Evolutionary conservation across 495 filamentous ascomycete genomes (phyloP), one percentile per base, ranked within the genome.

Genomic region (Articulospora tetracladia): DNA sequence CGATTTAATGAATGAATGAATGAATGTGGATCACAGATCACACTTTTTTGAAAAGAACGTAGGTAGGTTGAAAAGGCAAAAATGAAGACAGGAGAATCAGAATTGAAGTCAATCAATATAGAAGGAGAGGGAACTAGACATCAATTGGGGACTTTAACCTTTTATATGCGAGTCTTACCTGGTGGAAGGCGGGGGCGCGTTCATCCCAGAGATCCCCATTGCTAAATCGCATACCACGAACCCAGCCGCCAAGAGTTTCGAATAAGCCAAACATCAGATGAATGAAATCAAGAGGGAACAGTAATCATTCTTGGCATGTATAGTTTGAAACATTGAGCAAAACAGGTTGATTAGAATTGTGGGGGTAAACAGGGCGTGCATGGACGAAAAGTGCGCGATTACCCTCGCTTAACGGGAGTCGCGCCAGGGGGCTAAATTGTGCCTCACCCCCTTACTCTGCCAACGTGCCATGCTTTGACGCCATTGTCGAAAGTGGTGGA

Each of bases 11-110:
- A 44, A 44, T 27, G 36, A n/a, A n/a, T n/a, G 44, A 51, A 58
- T 27, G 36, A 8, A 53, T 34, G 52, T 32, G 49, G 58, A 53
- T 55, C 58, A 44, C 51, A 57, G 51, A 55, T 55, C 59, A 49
- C 32, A 44, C 30, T 44, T n/a, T n/a, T n/a, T 44, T 56, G 49
- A 53, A 63, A 53, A 57, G 60, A 58, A 58, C 49, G 68, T 62
- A 44, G 39, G 39, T 44, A 44, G 39, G 39, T 7, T 12, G 10
- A n/a, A 44, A 44, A 44, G 39, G 7, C 39, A 44, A 44, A 44
- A 44, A 44, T 7, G 39, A 44, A 17, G 17, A 44, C 39, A 44
- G n/a, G 39, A 44, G 39, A 44, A 44, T 19, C 8, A n/a, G n/a
- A 44, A 19, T 19, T 17, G 39, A 44, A 44, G 39, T 44, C 39